Conservation (phyloP, 805 yeast genomes). For the Candida dajiaensis region DNA sequence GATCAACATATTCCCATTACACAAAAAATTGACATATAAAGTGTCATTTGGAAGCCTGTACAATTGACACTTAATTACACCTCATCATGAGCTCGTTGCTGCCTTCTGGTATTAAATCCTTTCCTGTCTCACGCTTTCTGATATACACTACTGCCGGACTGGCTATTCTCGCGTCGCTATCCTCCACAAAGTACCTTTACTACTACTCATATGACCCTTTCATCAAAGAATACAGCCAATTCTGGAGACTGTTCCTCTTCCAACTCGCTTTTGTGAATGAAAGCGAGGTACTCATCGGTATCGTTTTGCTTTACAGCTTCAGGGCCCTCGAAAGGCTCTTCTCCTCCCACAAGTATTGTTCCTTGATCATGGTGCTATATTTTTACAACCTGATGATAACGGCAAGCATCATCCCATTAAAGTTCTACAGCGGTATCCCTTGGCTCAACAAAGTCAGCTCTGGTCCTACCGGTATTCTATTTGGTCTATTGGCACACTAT, state of each 20-base stretch:
- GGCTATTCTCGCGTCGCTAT: conserved; percentile 30
- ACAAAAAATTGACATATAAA: too few species aligned
- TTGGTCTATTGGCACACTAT: conserved; percentile 31
- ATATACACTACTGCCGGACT: conserved; percentile 18
- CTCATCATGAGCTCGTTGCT: conserved; percentile 24
- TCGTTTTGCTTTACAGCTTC: conserved; percentile 32
- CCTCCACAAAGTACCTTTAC: conserved; percentile 30
- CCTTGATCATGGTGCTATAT: conserved; percentile 13
- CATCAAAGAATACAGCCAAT: conserved; percentile 26
- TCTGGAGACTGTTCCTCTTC: conserved; percentile 23
- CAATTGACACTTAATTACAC: not conserved
- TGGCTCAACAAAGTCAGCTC: conserved; percentile 13
- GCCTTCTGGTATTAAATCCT: conserved; percentile 30
- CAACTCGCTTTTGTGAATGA: conserved; percentile 22
- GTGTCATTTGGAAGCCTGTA: too few species aligned
- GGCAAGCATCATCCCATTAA: conserved; percentile 8
- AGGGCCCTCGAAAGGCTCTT: conserved; percentile 32
- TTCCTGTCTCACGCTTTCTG: conserved; percentile 29
- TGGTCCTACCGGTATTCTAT: conserved; percentile 31
- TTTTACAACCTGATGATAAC: conserved; percentile 12
- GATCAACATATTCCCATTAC: too few species aligned
- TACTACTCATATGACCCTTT: conserved; percentile 29
- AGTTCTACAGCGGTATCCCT: conserved; percentile 15
- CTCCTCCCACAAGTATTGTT: conserved; percentile 31
- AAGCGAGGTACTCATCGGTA: conserved; percentile 30